Base-by-base conservation (phyloP, 176 grass and related monocot genomes). In the Oryza glumipatula region DNA sequence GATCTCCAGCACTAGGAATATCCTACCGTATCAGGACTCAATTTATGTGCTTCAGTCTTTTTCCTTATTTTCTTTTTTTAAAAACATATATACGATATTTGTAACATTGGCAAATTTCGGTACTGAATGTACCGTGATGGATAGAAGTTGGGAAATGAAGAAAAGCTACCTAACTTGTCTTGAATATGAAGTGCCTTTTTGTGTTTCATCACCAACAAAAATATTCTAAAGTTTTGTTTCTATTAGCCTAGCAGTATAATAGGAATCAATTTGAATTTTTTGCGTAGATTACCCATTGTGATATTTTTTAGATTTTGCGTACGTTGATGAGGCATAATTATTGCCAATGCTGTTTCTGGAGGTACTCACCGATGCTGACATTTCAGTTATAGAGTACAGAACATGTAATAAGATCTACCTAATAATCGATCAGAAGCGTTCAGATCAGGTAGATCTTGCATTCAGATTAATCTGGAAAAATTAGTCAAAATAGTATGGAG, bases 381-480 rank as follows among this genome's bases (percentile, higher is more conserved):
- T 44, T 26, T 8, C 28, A 9, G 33, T 6, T 51, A 43, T 58
- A 68, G 8, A 32, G 36, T 41, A 41, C 39, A 5, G 33, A 60
- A 30, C 9, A 6, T 17, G 58, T 22, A 22, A 21, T 26, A 45
- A 7, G 13, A 63, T 63, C 9, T 61, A 44, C 44, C 15, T 61
- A 44, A 11, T 15, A 28, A 35, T 22, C 15, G 2, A 35, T 68
- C 47, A 44, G 24, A 58, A 70, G 19, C 24, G 51, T 26, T 49
- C 36, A 70, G 35, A 81, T 76, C 76, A 76, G 63, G 32, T 36
- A 58, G 23, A 69, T 41, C 11, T 22, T 46, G 63, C 64, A 8
- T 44, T 75, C 78, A 46, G 8, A 82, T 61, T 76, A 87, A 76
- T 38, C 65, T 69, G 49, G 26, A 15, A 68, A 63, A 21, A 14